Conservation (phyloP, 768 basidiomycete genomes). For the Xerocomellus intermedius region DNA sequence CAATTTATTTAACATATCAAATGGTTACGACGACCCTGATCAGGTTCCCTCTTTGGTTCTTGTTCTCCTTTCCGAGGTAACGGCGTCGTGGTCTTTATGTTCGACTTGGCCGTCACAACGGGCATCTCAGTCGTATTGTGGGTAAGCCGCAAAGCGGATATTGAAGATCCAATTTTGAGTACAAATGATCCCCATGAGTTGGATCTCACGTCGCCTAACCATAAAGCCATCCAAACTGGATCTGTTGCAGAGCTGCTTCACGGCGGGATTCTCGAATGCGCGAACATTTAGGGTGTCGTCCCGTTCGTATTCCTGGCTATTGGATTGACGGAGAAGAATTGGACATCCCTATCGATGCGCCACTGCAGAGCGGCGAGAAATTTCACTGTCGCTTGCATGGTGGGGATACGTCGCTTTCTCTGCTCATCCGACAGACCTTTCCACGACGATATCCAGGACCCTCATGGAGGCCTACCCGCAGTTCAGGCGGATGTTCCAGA, state of each 20-base stretch:
- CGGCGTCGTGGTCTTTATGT: slow-evolving; percentile 10
- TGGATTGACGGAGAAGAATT: slow-evolving; percentile 22
- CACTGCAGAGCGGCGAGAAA: slow-evolving; percentile 29
- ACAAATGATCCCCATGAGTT: slow-evolving; percentile 1
- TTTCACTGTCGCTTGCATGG: slow-evolving; percentile 35
- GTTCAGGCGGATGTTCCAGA: slow-evolving; percentile 47
- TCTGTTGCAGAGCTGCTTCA: slow-evolving; percentile 19
- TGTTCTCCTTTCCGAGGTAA: slow-evolving; percentile 4
- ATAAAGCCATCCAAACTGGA: slow-evolving; percentile 3
- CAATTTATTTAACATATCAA: slow-evolving; percentile 12
- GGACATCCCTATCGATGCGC: slow-evolving; percentile 14
- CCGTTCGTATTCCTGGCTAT: slow-evolving; percentile 21
- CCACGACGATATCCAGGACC: slow-evolving; percentile 41
- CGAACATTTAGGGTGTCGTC: slow-evolving; percentile 20
- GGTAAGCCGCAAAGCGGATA: slow-evolving; percentile 24
- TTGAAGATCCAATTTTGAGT: slow-evolving; percentile 6
- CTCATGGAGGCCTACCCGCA: slow-evolving; percentile 40
- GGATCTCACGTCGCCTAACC: slow-evolving; percentile 1
- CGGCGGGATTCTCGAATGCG: slow-evolving; percentile 26
- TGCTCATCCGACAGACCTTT: slow-evolving; percentile 32
- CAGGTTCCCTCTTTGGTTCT: slow-evolving; percentile 10
- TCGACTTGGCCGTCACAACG: slow-evolving; percentile 7
- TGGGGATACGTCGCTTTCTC: slow-evolving; percentile 18
- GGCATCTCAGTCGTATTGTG: slow-evolving; percentile 4
- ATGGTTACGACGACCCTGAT: slow-evolving; percentile 4